phyloP scores from a whole-genome alignment of 805 yeast species.

The Cyberlindnera xishuangbannaensis region DNA sequence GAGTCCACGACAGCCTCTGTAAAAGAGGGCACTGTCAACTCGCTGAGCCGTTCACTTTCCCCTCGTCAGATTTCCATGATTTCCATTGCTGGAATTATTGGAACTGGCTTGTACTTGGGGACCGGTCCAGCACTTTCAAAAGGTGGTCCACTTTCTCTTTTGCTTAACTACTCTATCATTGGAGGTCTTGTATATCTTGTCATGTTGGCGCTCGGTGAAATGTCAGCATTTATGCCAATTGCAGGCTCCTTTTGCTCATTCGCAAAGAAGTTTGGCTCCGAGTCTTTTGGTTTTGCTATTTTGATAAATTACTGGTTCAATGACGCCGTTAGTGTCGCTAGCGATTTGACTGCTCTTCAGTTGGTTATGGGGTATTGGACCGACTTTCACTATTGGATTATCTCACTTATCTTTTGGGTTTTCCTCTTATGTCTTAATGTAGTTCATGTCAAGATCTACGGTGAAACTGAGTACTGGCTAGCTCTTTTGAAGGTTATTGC shows the following conservation, averaged over 20 bases:
- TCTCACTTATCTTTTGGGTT: constrained; percentile 49
- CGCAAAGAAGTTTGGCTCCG: constrained; percentile 42
- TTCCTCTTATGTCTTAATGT: constrained; percentile 41
- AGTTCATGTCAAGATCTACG: constrained; percentile 48
- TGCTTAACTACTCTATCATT: constrained; percentile 29
- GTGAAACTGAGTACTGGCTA: constrained; percentile 60
- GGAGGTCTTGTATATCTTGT: constrained; percentile 55
- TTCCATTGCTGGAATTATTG: constrained; percentile 80
- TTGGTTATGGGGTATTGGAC: constrained; percentile 51
- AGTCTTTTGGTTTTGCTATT: constrained; percentile 43
- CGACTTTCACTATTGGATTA: constrained; percentile 42
- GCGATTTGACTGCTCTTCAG: constrained; percentile 51
- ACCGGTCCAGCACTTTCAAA: constrained; percentile 40
- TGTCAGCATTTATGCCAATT: constrained; percentile 48
- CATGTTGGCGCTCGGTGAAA: constrained; percentile 56
- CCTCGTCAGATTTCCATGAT: constrained; percentile 62
- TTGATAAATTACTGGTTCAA: constrained; percentile 31
- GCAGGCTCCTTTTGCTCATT: constrained; percentile 58
- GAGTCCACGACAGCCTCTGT: no score
- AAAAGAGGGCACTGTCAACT: constrained; percentile 12
- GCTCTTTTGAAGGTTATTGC: constrained; percentile 61
- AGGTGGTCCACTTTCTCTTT: constrained; percentile 36
- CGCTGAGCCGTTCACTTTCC: constrained; percentile 28
- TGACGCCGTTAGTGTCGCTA: constrained; percentile 43
- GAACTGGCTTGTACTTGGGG: constrained; percentile 61